Evolutionary conservation across 2,329 filamentous ascomycete species (phyloP), one percentile per base, ranked within the genome.

Genomic region (Penicillium oxalicum): DNA sequence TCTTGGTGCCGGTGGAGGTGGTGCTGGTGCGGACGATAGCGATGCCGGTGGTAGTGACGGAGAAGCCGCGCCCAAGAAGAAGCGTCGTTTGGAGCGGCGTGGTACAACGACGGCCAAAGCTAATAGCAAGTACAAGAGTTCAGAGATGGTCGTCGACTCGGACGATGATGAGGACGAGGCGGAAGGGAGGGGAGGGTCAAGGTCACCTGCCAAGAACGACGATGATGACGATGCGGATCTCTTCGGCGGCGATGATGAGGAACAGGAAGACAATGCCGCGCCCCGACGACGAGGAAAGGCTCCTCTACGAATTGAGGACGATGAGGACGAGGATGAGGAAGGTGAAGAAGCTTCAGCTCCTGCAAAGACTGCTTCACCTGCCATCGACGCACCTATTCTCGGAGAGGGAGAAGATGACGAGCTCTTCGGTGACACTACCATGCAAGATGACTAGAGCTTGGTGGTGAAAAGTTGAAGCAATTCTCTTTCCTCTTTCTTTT

Each of bases 131-230:
- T 95, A 81, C 77, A 95, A 95, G 78, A 91, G 86, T 44, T 83
- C 80, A 1, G 90, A 95, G 69, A 81, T 90, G 53, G 83, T 95
- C 27, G 85, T 88, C 39, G 87, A 91, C 54, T 88, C 84, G 52
- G 84, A 87, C 40, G 63, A 64, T 2, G 62, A 65, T 9, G 63
- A 62, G 6, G 80, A 79, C 9, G 77, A 76, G 3, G 40, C 11
- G 5, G 39, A 26, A 29, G 40, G 9, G 12, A 74, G 69, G 37
- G 40, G n/a, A 18, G 67, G 57, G 13, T 60, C 61, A 6, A 59
- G 51, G 41, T 58, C 53, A 7, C 63, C 58, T 32, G 29, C 40
- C 9, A 29, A 29, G 11, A 26, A 26, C 4, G 52, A 42, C 26
- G 60, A 24, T 8, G 45, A 58, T 27, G 58, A 59, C 39, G 46